Evolutionary conservation across 2,329 filamentous ascomycete species (phyloP), one percentile per base, ranked within the genome.

Genomic region (Fusarium brachygibbosum): DNA sequence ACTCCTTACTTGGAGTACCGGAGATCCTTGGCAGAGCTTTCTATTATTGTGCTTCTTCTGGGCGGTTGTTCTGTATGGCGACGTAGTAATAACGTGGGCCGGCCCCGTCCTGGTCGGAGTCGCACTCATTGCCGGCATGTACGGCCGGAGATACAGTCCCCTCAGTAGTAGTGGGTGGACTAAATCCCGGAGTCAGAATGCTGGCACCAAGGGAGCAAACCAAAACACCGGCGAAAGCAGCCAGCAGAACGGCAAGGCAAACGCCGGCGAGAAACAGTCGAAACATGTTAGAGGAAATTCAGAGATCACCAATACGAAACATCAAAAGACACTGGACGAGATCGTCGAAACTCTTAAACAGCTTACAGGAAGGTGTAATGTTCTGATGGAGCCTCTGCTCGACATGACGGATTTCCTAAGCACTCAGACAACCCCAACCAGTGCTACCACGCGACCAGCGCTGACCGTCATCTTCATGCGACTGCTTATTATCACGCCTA

Each of bases 11-110:
- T 99, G 96, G 96, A 97, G 93, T 11, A 94, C 92, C 1, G 92
- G 88, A 38, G 96, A 99, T 77, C 90, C 94, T 0, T 99, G 95
- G 95, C 94, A 98, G 84, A 98, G 94, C 84, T 99, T 98, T 76
- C 84, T 99, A 65, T 79, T 99, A 32, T 86, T 99, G 5, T 90
- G 90, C 19, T 86, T 83, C 32, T 99, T 97, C 77, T 99, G 96
- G 96, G 91, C 90, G 5, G 81, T 90, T 13, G 91, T 93, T 16
- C 85, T 98, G 21, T 98, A 98, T 78, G 94, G 94, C 48, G 94
- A 97, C 82, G 83, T 88, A 21, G 84, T 97, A n/a, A 84, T 97
- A 70, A 87, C 92, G 71, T 91, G 90, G 80, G 91, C 91, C 1
- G 96, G 94, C 0, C 96, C 96, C 5, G 85, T 98, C 50, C 86